A percentile compares a stretch with the other conserved stretches of the same genome.
phyloP scores from a whole-genome alignment of 164 flowering plant genomes.

The Platanus orientalis region DNA sequence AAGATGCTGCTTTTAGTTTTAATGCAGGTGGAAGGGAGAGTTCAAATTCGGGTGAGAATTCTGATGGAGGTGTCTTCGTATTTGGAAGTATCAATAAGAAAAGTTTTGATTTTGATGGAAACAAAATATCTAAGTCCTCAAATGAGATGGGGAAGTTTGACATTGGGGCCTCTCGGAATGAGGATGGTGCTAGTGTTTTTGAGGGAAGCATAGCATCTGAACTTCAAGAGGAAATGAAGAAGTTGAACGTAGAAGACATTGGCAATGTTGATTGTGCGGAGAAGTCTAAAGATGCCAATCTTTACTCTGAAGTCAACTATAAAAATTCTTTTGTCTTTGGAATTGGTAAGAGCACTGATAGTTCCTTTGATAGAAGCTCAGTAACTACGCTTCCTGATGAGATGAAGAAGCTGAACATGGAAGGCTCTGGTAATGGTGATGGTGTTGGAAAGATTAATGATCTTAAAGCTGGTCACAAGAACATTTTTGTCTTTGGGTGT shows the following conservation, averaged over 20 bases:
- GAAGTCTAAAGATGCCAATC: slow-evolving; percentile 1
- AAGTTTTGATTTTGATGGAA: slow-evolving; percentile 1
- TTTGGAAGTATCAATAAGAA: slow-evolving; percentile 12
- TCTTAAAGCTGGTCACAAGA: slow-evolving; percentile 1
- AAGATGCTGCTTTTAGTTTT: neutral
- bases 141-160: slow-evolving; percentile 41
- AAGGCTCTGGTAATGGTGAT: slow-evolving; percentile 1
- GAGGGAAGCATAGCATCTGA: slow-evolving; percentile 3
- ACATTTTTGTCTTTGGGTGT: slow-evolving; percentile 14
- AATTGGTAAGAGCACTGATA: slow-evolving; percentile 2
- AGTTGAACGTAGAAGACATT: slow-evolving; percentile 25
- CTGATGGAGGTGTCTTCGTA: slow-evolving; percentile 8
- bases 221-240: slow-evolving; percentile 31
- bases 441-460: slow-evolving; percentile 1
- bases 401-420: slow-evolving; percentile 21
- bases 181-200: slow-evolving; percentile 8
- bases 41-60: neutral
- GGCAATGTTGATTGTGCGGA: slow-evolving; percentile 12
- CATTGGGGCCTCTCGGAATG: slow-evolving; percentile 18
- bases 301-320: neutral
- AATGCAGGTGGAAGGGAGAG: neutral
- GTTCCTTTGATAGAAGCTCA: slow-evolving; percentile 9
- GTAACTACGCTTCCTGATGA: slow-evolving; percentile 18
- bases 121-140: slow-evolving; percentile 20
- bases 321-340: slow-evolving; percentile 12